A percentile compares a stretch with the other conserved stretches of the same genome.
Evolutionary conservation across 139 green algal genomes (phyloP).

Genomic region (Desmodesmus armatus): DNA sequence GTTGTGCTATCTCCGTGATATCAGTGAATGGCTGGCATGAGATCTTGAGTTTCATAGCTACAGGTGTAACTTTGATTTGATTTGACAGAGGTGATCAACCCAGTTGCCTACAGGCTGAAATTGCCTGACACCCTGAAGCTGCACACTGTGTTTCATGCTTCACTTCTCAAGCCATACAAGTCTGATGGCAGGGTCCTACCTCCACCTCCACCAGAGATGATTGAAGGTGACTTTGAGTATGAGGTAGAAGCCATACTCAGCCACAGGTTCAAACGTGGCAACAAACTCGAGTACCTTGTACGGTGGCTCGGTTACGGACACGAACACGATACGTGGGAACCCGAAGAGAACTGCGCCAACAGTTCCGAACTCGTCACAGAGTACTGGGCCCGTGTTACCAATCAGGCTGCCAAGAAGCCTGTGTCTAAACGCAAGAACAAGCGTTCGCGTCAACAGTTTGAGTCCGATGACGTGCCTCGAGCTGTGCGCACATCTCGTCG

Average conservation of each 20-base stretch:
- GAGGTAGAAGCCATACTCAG: slow-evolving; percentile 14
- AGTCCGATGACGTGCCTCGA: no score
- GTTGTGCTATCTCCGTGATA: no score
- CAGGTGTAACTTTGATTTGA: no score
- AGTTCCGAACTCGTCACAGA: neutral
- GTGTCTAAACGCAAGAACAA: neutral
- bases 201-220: neutral
- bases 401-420: neutral
- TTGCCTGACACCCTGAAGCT: slow-evolving; percentile 9
- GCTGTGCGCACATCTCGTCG: no score
- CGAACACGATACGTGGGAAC: slow-evolving; percentile 50
- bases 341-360: neutral
- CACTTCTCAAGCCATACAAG: slow-evolving; percentile 20
- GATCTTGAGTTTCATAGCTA: no score
- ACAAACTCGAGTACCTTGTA: slow-evolving; percentile 28
- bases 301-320: slow-evolving; percentile 41
- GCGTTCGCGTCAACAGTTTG: no score
- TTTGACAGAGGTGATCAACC: slow-evolving; percentile 34
- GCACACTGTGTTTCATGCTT: slow-evolving; percentile 42
- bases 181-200: neutral
- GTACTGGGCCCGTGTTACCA: neutral
- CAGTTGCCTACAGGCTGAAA: slow-evolving; percentile 38
- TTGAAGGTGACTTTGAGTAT: slow-evolving; percentile 18
- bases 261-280: neutral
- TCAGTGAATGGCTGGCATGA: no score